Conservation (phyloP, 164 flowering plant species). For the Vitis amurensis region DNA sequence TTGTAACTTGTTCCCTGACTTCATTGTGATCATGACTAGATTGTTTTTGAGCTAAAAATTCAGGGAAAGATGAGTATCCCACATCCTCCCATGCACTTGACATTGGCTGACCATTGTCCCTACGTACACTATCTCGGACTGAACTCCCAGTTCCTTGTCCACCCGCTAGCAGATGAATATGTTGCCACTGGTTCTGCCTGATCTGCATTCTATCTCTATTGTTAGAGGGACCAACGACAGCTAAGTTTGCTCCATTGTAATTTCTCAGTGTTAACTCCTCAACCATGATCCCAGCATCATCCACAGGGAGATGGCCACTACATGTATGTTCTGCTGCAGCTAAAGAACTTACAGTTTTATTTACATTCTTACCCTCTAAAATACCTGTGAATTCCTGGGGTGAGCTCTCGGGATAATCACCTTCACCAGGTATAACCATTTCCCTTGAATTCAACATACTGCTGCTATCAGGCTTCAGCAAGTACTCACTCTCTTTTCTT, state of each 20-base stretch:
- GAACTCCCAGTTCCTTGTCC: conserved; percentile 44
- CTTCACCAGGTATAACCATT: conserved; percentile 38
- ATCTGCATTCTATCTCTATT: conserved; percentile 31
- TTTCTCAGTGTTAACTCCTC: conserved; percentile 68
- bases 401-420: conserved; percentile 37
- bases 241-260: conserved; percentile 33
- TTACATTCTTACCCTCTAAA: conserved; percentile 39
- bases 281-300: conserved; percentile 52
- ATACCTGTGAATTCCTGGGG: conserved; percentile 34
- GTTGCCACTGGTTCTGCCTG: conserved; percentile 48
- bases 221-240: conserved; percentile 45
- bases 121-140: conserved; percentile 18
- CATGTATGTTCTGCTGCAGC: conserved; percentile 34
- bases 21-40: conserved; percentile 19
- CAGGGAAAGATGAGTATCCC: conserved; percentile 27
- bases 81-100: conserved; percentile 29
- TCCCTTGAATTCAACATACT: conserved; percentile 38
- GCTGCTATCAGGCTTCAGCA: conserved; percentile 25
- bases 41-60: conserved; percentile 30
- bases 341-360: conserved; percentile 18
- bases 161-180: conserved; percentile 43
- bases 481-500: conserved; percentile 36
- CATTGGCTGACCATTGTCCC: conserved; percentile 23
- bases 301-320: conserved; percentile 31
- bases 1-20: conserved; percentile 16